A percentile compares a stretch with the other conserved stretches of the same genome.
These are phyloP conservation scores for Diddensiella transvaalensis DNA, from an alignment of 805 yeast species.

Conservation along the genomic window DNA sequence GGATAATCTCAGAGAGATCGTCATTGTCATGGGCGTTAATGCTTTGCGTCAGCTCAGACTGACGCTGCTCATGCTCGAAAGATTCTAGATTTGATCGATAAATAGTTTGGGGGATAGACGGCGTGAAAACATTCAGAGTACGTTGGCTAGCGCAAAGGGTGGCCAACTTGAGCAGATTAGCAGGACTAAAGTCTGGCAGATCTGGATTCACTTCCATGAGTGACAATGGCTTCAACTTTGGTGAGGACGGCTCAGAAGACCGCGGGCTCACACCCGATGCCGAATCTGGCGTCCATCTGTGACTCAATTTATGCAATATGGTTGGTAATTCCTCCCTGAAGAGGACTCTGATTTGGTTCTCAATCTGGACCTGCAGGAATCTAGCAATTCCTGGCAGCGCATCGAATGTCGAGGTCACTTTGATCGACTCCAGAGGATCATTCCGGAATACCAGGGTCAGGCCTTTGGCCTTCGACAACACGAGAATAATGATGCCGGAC, in stretches of 20 bases:
- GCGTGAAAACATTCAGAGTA: conserved; percentile 68
- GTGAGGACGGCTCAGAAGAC: conserved; percentile 15
- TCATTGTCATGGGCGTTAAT: conserved; percentile 9
- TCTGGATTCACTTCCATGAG: conserved; percentile 55
- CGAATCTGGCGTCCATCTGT: conserved; percentile 50
- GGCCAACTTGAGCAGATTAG: conserved; percentile 62
- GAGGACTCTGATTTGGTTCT: conserved; percentile 70
- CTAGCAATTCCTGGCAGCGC: conserved; percentile 78
- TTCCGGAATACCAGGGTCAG: conserved; percentile 82
- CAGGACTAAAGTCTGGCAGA: conserved; percentile 59
- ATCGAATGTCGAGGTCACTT: conserved; percentile 84
- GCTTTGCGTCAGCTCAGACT: conserved; percentile 27
- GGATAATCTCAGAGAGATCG: conserved; percentile 19
- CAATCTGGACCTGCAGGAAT: conserved; percentile 78
- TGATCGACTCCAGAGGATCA: conserved; percentile 81
- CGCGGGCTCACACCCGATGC: neutral
- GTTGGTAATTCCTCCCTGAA: conserved; percentile 84
- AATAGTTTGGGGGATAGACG: conserved; percentile 53
- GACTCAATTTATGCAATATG: conserved; percentile 68
- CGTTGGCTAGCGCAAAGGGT: conserved; percentile 72
- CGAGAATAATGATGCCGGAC: conserved; percentile 80
- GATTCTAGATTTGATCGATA: conserved; percentile 50
- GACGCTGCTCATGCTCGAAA: conserved; percentile 22
- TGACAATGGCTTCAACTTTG: conserved; percentile 38
- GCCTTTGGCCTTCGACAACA: conserved; percentile 77